A percentile compares a stretch with the other conserved stretches of the same genome.
Evolutionary conservation across 2,329 filamentous ascomycete genomes (phyloP).

Genomic region (Nannizzia gypsea): DNA sequence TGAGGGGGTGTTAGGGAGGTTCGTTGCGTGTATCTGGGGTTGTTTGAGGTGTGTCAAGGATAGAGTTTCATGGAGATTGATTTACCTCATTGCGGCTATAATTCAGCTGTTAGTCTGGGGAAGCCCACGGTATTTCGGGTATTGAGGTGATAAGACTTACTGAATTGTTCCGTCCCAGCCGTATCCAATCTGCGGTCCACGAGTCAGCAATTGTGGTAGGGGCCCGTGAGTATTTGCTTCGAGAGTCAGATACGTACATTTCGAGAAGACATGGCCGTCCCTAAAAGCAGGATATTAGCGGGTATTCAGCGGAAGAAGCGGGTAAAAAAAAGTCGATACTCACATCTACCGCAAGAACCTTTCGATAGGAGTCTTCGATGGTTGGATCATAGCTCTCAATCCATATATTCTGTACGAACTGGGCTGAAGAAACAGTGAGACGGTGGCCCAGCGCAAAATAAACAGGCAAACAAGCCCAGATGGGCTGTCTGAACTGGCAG

Average conservation of each 20-base stretch:
- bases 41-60: background rate
- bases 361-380: constrained; percentile 78
- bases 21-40: background rate
- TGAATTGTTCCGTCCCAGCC: constrained; percentile 85
- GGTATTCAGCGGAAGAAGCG: constrained; percentile 1
- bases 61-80: constrained; percentile 2
- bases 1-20: background rate
- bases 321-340: constrained; percentile 30
- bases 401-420: constrained; percentile 91
- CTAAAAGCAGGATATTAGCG: constrained; percentile 37
- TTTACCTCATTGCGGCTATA: constrained; percentile 47
- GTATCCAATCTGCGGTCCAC: constrained; percentile 57
- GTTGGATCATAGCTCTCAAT: constrained; percentile 84
- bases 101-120: constrained; percentile 3
- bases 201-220: constrained; percentile 6
- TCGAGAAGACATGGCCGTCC: constrained; percentile 80
- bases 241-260: constrained; percentile 49
- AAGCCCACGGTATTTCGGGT: background rate
- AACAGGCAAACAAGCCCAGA: too few relatives aligned
- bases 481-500: background rate
- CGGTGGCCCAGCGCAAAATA: background rate
- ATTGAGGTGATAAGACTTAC: constrained; percentile 42
- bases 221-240: background rate
- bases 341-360: constrained; percentile 83
- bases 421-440: constrained; percentile 43